Evolutionary conservation across 2,329 filamentous ascomycete genomes (phyloP), one percentile per base, ranked within the genome.

Genomic region (Colletotrichum sp.): DNA sequence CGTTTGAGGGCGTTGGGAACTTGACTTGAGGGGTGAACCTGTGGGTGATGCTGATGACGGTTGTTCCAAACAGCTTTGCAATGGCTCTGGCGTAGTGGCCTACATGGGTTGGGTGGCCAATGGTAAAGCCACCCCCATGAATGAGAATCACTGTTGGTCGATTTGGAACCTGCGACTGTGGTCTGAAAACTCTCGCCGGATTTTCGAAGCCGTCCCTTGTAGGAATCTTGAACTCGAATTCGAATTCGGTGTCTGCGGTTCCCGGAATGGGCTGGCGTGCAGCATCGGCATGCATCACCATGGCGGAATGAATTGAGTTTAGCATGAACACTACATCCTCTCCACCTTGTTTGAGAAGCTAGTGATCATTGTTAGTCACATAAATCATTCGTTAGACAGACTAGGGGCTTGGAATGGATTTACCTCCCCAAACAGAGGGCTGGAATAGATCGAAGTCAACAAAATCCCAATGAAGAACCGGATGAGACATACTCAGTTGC

Each of bases 21-120:
- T 81, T 82, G 76, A 87, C 80, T 74, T 89, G 87, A 0, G 88
- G 87, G 3, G 85, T 87, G 13, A 89, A 82, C 0, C 88, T 80
- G 77, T 90, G 89, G 52, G 88, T 86, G 5, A 88, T 84, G 77
- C 86, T 87, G 15, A 89, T 82, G 32, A 77, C 76, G 6, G 48
- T 69, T 12, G 60, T 61, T 10, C 70, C 67, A 27, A 69, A 70
- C 8, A 70, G 36, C 12, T 58, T 61, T 18, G 74, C 61, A 6
- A 75, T 32, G 28, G 36, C 56, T 25, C 75, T 61, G 27, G 71
- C 55, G 18, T 67, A 68, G 25, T 55, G 22, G 15, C 64, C 58
- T 13, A 64, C 55, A 25, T 70, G 39, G 3, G 56, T 52, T 8
- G 62, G 66, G 28, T 70, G 56, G 15, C 77, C 77, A 6, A 77